phyloP scores from a whole-genome alignment of 768 basidiomycete species.

The Porphyrellus cyaneotinctus region DNA sequence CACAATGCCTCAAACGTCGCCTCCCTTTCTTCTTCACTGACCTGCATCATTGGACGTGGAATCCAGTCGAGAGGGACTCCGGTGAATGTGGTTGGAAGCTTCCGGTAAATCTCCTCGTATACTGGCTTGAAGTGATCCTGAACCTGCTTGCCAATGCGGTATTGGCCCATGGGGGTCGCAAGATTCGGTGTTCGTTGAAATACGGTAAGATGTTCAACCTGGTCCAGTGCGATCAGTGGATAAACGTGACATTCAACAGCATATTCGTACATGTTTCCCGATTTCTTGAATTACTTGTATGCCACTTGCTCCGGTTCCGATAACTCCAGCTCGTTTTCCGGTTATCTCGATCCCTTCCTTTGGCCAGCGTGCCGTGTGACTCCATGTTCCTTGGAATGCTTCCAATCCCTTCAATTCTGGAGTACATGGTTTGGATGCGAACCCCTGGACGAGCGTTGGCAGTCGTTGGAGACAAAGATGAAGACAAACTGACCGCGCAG shows the following conservation, averaged over 20 bases:
- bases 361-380: slow-evolving; percentile 14
- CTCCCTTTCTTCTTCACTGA: slow-evolving; percentile 9
- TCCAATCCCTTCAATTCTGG: slow-evolving; percentile 10
- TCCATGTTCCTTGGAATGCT: slow-evolving; percentile 7
- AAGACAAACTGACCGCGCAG: slow-evolving; percentile 6
- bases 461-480: not conserved
- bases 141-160: slow-evolving; percentile 2
- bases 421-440: slow-evolving; percentile 8
- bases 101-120: slow-evolving; percentile 8
- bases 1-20: slow-evolving; percentile 6
- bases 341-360: slow-evolving; percentile 11
- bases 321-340: slow-evolving; percentile 14
- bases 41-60: slow-evolving; percentile 6
- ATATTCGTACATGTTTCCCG: slow-evolving; percentile 5
- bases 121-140: slow-evolving; percentile 11
- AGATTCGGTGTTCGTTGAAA: slow-evolving; percentile 20
- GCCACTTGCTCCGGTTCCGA: slow-evolving; percentile 16
- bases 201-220: slow-evolving; percentile 7
- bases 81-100: not conserved
- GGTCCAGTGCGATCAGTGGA: not conserved
- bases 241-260: not conserved
- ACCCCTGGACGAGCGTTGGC: slow-evolving; percentile 1
- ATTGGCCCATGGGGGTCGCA: slow-evolving; percentile 10
- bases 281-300: slow-evolving; percentile 16
- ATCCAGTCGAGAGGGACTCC: not conserved